A percentile compares a stretch with the other conserved stretches of the same genome.
phyloP scores from a whole-genome alignment of 2,329 filamentous ascomycete species.

The Aureobasidium sp. region DNA sequence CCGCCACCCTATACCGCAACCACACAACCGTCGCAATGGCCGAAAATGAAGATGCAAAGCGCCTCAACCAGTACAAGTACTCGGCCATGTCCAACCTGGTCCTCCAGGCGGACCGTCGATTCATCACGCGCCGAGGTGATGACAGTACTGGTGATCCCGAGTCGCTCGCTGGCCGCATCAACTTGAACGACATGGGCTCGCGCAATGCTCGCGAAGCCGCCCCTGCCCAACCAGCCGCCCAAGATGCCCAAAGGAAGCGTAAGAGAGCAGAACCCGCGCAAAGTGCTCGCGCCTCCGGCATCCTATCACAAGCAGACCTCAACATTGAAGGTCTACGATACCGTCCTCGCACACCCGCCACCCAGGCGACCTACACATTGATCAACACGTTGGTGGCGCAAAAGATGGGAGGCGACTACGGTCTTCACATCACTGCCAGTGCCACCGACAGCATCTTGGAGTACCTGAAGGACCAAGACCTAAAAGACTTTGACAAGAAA shows the following conservation, averaged over 20 bases:
- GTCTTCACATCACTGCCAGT: constrained; percentile 83
- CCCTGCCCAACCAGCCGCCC: constrained; percentile 50
- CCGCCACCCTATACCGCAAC: neutral
- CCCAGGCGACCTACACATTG: constrained; percentile 85
- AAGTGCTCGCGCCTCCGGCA: constrained; percentile 58
- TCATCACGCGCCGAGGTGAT: constrained; percentile 83
- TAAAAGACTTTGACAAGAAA: constrained; percentile 98
- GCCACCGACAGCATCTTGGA: constrained; percentile 88
- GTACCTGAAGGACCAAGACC: constrained; percentile 83
- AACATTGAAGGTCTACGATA: constrained; percentile 88
- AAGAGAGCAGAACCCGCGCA: constrained; percentile 66
- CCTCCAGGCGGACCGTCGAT: constrained; percentile 96
- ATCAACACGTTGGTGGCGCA: constrained; percentile 85
- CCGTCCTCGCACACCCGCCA: constrained; percentile 81
- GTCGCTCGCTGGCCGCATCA: constrained; percentile 88
- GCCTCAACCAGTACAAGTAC: constrained; percentile 32
- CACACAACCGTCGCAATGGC: constrained; percentile 20
- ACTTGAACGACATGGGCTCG: constrained; percentile 88
- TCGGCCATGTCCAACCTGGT: constrained; percentile 94
- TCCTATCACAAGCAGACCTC: constrained; percentile 75
- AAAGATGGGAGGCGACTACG: constrained; percentile 85
- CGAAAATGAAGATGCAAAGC: constrained; percentile 25
- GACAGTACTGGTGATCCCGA: constrained; percentile 96
- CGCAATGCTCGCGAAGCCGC: constrained; percentile 70
- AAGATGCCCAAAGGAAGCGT: constrained; percentile 69